Evolutionary conservation across 1,284 basidiomycete species (phyloP), one percentile per base, ranked within the genome.

Genomic region (Thecaphora frezii): DNA sequence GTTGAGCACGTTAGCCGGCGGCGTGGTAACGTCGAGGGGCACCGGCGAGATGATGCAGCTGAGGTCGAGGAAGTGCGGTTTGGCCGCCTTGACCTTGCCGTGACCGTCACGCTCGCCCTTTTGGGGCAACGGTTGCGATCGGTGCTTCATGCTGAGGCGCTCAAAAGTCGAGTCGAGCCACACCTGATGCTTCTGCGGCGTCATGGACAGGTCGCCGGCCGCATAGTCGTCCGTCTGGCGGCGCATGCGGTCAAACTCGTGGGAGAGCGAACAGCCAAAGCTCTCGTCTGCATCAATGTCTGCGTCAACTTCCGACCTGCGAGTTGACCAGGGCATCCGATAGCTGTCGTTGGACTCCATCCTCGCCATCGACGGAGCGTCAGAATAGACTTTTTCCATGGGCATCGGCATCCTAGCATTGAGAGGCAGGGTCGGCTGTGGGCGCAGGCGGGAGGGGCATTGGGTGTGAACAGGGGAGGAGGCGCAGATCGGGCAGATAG

Each of bases 1-100:
- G 39, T 62, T 55, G 7, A 14, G 33, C 22, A 62, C 51, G 23
- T 58, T 52, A 28, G 54, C 53, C 36, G 61, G 64, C 3, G 64
- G 64, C 12, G 64, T 66, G 19, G 44, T 49, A 8, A 66, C 33
- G 19, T 66, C 58, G 24, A 55, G 36, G 5, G 65, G 65, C 5
- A 48, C 46, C 0, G 65, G 65, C 38, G 50, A 63, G 39, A 67
- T 63, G 56, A 63, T 50, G 25, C 51, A 50, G 60, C 65, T 67
- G 13, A 67, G 48, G 28, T 67, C 65, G 43, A 67, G 51, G 33
- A 67, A 67, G 48, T 67, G 65, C 13, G 65, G 65, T 23, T 67
- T 67, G 21, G 23, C 4, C 36, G 22, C 30, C 30, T 44, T 36
- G 2, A 26, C 8, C 46, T 30, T n/a, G 41, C 43, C 19, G 30